phyloP scores from a whole-genome alignment of 805 yeast genomes.

The Candida insectorum region DNA sequence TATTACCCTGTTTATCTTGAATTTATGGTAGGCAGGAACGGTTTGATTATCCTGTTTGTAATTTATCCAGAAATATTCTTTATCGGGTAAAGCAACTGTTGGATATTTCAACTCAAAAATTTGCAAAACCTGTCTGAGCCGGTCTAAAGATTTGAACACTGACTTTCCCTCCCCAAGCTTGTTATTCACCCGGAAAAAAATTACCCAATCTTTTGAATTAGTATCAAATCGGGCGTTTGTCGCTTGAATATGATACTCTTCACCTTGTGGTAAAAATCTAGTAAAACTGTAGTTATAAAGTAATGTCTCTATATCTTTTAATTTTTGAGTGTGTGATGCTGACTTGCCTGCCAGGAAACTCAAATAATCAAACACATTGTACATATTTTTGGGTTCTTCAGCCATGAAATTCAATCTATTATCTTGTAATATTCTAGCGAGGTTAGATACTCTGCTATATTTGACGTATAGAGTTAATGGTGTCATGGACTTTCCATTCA shows the following conservation, averaged over 20 bases:
- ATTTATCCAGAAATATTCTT: slow-evolving; percentile 20
- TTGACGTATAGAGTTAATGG: slow-evolving; percentile 72
- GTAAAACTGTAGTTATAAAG: slow-evolving; percentile 19
- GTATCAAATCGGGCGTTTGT: slow-evolving; percentile 35
- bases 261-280: slow-evolving; percentile 17
- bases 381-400: slow-evolving; percentile 32
- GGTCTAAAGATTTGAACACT: slow-evolving; percentile 15
- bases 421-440: slow-evolving; percentile 48
- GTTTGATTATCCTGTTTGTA: slow-evolving; percentile 23
- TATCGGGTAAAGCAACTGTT: slow-evolving; percentile 18
- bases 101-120: slow-evolving; percentile 20
- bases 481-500: slow-evolving; percentile 56
- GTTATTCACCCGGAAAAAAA: slow-evolving; percentile 16
- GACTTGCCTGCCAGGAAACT: slow-evolving; percentile 30
- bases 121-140: slow-evolving; percentile 21
- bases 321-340: slow-evolving; percentile 14
- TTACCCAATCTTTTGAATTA: slow-evolving; percentile 28
- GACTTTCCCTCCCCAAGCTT: slow-evolving; percentile 1
- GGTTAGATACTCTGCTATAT: slow-evolving; percentile 62
- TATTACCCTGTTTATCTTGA: slow-evolving; percentile 45
- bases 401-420: slow-evolving; percentile 37
- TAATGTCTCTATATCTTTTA: slow-evolving; percentile 21
- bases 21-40: slow-evolving; percentile 38
- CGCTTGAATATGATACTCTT: slow-evolving; percentile 16
- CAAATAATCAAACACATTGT: slow-evolving; percentile 37